phyloP scores from a whole-genome alignment of 2,329 filamentous ascomycete species.

The Colletotrichum sp. region DNA sequence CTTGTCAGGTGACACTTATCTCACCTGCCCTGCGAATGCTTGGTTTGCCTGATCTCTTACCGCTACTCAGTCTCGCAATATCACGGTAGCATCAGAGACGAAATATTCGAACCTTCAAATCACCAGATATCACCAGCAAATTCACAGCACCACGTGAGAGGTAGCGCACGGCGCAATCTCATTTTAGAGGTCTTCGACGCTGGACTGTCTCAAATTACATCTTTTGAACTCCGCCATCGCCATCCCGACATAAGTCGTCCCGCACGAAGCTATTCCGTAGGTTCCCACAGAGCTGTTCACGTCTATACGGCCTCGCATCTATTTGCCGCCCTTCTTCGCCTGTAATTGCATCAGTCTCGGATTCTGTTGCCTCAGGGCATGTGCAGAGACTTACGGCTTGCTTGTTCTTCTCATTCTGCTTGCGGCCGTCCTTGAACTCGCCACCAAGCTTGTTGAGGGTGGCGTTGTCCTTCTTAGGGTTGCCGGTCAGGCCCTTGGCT shows the following conservation, averaged over 20 bases:
- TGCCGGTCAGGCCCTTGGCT: background rate
- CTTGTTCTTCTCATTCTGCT: background rate
- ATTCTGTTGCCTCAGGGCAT: too few relatives aligned
- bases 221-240: background rate
- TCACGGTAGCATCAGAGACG: too few relatives aligned
- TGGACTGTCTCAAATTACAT: background rate
- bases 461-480: background rate
- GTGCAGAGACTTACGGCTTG: constrained; percentile 8
- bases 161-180: background rate
- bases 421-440: background rate
- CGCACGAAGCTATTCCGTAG: background rate
- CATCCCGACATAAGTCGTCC: background rate
- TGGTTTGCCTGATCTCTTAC: too few relatives aligned
- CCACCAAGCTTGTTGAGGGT: background rate
- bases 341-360: background rate
- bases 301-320: fast-evolving
- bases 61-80: too few relatives aligned
- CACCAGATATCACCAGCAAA: too few relatives aligned
- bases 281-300: background rate
- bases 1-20: too few relatives aligned
- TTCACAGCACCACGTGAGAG: fast-evolving
- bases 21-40: too few relatives aligned
- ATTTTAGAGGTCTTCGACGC: background rate
- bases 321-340: background rate
- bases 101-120: too few relatives aligned